Conservation (phyloP, 129 eudicot species). For the Flaveria ramosissima region DNA sequence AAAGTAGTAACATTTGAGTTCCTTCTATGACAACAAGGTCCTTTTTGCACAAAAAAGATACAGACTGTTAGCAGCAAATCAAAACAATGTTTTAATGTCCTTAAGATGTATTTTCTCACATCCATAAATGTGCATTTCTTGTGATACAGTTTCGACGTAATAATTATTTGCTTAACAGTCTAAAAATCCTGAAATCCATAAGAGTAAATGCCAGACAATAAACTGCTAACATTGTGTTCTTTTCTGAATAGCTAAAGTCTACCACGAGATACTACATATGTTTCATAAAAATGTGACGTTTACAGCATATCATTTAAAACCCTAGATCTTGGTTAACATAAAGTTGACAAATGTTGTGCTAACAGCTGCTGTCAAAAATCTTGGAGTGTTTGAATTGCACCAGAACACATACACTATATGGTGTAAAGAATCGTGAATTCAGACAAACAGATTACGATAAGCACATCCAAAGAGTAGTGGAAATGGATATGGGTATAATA, state of each 20-base stretch:
- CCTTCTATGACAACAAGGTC: too few relatives aligned
- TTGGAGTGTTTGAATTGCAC: not conserved
- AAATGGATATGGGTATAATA: not conserved
- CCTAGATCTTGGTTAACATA: too few relatives aligned
- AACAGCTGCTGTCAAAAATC: not conserved
- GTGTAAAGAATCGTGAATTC: not conserved
- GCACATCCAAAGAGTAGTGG: not conserved
- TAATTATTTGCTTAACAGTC: too few relatives aligned
- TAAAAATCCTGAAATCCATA: too few relatives aligned
- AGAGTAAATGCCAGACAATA: too few relatives aligned
- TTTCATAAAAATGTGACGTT: too few relatives aligned
- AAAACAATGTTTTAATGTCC: not conserved
- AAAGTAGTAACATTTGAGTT: too few relatives aligned
- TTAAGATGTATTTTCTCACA: too few relatives aligned
- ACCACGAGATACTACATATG: not conserved
- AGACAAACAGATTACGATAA: not conserved
- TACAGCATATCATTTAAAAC: too few relatives aligned
- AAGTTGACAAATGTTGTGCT: not conserved
- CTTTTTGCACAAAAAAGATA: not conserved
- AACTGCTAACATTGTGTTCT: too few relatives aligned
- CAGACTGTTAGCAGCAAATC: not conserved
- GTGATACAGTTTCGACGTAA: not conserved
- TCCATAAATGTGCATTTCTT: too few relatives aligned
- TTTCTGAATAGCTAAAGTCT: not conserved
- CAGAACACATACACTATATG: not conserved